A percentile compares a stretch with the other conserved stretches of the same genome.
Conservation (phyloP, 768 basidiomycete genomes). For the Phanerochaete carnosa region DNA sequence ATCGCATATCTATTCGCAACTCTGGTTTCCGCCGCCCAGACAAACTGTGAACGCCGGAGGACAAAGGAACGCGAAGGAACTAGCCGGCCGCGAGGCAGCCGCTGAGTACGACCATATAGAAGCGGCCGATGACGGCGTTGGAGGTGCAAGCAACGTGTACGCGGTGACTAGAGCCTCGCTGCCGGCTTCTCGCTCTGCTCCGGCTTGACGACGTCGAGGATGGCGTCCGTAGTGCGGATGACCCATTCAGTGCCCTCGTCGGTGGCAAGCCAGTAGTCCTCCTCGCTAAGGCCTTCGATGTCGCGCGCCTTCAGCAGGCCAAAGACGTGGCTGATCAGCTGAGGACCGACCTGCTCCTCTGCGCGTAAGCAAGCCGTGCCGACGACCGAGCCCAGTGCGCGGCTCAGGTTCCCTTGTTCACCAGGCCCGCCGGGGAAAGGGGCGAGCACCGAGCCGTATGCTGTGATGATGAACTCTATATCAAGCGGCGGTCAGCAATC, state of each 20-base stretch:
- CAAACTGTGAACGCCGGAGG: not conserved
- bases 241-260: slow-evolving; percentile 92
- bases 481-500: slow-evolving; percentile 2
- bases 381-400: slow-evolving; percentile 79
- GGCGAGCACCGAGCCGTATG: slow-evolving; percentile 75
- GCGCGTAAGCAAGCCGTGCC: slow-evolving; percentile 84
- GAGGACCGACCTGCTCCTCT: slow-evolving; percentile 81
- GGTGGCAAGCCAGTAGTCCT: slow-evolving; percentile 77
- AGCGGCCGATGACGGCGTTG: not conserved
- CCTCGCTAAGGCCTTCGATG: slow-evolving; percentile 54
- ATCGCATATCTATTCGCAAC: slow-evolving; percentile 12
- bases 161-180: slow-evolving; percentile 53
- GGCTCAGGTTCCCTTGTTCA: slow-evolving; percentile 81
- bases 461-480: slow-evolving; percentile 82
- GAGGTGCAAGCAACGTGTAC: not conserved
- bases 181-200: slow-evolving; percentile 36
- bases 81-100: not conserved
- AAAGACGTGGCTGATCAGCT: slow-evolving; percentile 85
- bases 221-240: slow-evolving; percentile 75
- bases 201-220: slow-evolving; percentile 66
- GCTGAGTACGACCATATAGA: not conserved
- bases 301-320: slow-evolving; percentile 83
- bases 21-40: not conserved
- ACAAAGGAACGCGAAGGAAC: slow-evolving; percentile 1
- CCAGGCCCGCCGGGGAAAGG: slow-evolving; percentile 59